Evolutionary conservation across 2,329 filamentous ascomycete genomes (phyloP).

Genomic region (Colletotrichum horii): DNA sequence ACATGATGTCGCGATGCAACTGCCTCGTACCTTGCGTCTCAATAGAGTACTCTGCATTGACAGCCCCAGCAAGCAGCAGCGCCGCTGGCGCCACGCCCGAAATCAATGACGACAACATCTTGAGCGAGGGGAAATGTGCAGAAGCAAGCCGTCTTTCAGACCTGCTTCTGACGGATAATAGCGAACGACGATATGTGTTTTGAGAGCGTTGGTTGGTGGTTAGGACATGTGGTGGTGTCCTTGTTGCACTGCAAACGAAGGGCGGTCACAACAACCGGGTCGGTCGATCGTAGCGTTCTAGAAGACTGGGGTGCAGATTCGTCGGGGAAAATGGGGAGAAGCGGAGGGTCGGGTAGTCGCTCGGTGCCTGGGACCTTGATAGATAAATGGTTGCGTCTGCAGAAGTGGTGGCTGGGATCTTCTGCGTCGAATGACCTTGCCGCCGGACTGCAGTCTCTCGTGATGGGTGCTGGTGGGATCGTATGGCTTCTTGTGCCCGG

Average conservation of each 20-base stretch:
- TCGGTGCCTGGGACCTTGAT: neutral
- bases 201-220: neutral
- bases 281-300: neutral
- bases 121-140: neutral
- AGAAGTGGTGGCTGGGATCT: neutral
- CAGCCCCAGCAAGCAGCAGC: neutral
- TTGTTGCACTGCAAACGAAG: neutral
- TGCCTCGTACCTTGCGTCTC: constrained; percentile 4
- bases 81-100: neutral
- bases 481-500: neutral
- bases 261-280: neutral
- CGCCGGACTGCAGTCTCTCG: neutral
- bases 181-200: neutral
- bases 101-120: neutral
- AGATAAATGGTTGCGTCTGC: neutral
- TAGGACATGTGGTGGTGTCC: neutral
- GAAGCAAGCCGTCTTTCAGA: neutral
- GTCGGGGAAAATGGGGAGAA: neutral
- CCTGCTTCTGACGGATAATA: neutral
- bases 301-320: neutral
- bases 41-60: constrained; percentile 6
- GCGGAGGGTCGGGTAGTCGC: neutral
- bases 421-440: neutral
- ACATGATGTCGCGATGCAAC: neutral
- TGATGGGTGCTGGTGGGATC: neutral